Evolutionary conservation across 768 basidiomycete species (phyloP), one percentile per base, ranked within the genome.

Genomic region (Trametes villosa): DNA sequence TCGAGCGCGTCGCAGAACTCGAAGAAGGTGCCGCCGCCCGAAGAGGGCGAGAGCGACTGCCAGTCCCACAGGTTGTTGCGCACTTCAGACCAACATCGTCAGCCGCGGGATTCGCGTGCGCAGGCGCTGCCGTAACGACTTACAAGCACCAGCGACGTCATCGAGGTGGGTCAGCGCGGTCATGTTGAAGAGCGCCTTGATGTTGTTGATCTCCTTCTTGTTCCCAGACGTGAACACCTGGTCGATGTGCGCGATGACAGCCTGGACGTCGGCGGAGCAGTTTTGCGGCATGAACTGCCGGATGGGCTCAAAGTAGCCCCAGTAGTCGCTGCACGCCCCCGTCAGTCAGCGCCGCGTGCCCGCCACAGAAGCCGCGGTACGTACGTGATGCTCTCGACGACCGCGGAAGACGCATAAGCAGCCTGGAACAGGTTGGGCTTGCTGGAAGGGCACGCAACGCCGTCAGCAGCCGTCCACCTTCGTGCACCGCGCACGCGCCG

Each of bases 271-370:
- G 0, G 86, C 81, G 9, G 88, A 89, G 73, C 90, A 92, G 71
- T 92, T 91, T 63, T 67, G 48, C 2, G 88, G 85, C 87, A 89
- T 90, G 66, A 83, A 75, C 64, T 82, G 76, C 17, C 83, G 83
- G 64, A 88, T 83, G 13, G 88, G 88, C 60, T 89, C 88, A 70
- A 88, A 90, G 67, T 90, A 92, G 63, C 76, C 77, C 86, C 86
- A 89, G 68, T 83, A 87, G 69, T 87, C 78, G 17, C 82, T 82
- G 57, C 26, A 36, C 49, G 34, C 47, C 27, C 53, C 52, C 31
- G 13, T 15, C 36, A 17, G 48, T 56, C 46, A 47, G 36, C 11
- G 9, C 3, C 18, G 18, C 44, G 41, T 53, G 38, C 0, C n/a
- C 34, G 31, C 3, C 22, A 7, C 12, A 36, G 3, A 36, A 18